Percentiles rank a stretch among this genome's conserved stretches.
phyloP scores from a whole-genome alignment of 1,284 basidiomycete genomes.

The Mrakiaceae sp. region DNA sequence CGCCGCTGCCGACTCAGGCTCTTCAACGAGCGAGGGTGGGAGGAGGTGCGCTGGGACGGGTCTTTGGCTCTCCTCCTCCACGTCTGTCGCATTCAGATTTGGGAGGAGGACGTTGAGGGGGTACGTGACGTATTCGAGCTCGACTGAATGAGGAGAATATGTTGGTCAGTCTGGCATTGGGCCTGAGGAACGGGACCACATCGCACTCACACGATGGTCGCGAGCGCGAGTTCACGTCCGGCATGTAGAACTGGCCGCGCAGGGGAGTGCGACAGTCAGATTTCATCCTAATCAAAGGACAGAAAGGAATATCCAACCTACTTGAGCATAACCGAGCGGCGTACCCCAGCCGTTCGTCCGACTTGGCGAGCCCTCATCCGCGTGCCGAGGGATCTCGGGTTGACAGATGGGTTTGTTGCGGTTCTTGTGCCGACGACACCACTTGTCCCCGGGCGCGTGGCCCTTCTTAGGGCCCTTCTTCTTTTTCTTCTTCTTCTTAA shows the following conservation, averaged over 20 bases:
- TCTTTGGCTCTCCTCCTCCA: background rate
- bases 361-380: constrained; percentile 55
- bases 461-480: constrained; percentile 36
- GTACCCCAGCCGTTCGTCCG: constrained; percentile 56
- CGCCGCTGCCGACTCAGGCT: constrained; percentile 12
- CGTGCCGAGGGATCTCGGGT: constrained; percentile 46
- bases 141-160: background rate
- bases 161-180: background rate
- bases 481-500: constrained; percentile 18
- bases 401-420: constrained; percentile 50
- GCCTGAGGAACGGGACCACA: background rate
- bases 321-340: constrained; percentile 71
- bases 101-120: constrained; percentile 2
- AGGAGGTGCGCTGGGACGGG: background rate
- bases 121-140: constrained; percentile 16
- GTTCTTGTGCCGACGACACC: constrained; percentile 46
- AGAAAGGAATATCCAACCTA: constrained; percentile 28
- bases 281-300: too few species aligned
- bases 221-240: constrained; percentile 50
- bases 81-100: background rate
- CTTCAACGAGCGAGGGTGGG: background rate
- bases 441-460: constrained; percentile 37
- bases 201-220: constrained; percentile 46
- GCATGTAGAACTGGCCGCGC: constrained; percentile 55
- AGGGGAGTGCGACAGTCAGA: background rate